Evolutionary conservation across 768 basidiomycete species (phyloP).

Genomic region (Clitopilus hobsonii): DNA sequence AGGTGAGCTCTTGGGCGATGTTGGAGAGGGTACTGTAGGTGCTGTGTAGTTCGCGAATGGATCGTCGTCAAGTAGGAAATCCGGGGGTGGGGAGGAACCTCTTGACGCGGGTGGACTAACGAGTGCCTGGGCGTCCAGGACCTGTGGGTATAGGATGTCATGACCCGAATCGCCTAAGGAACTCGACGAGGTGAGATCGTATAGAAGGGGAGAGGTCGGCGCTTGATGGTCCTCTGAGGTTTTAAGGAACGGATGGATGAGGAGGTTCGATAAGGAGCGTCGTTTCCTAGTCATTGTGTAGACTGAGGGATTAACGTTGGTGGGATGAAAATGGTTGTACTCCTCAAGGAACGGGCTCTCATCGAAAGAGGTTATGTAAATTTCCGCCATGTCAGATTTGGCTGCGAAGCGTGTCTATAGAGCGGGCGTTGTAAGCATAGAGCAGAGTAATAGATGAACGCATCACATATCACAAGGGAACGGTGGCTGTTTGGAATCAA

Average conservation of each 20-base stretch:
- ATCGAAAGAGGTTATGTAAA: slow-evolving; percentile 12
- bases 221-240: slow-evolving; percentile 18
- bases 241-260: slow-evolving; percentile 43
- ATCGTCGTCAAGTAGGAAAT: slow-evolving; percentile 63
- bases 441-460: slow-evolving; percentile 13
- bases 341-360: not conserved
- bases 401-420: slow-evolving; percentile 15
- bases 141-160: not conserved
- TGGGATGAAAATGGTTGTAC: not conserved
- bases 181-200: slow-evolving; percentile 3
- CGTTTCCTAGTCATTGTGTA: slow-evolving; percentile 42
- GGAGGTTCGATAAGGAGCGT: slow-evolving; percentile 48
- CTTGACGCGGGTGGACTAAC: not conserved
- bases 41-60: slow-evolving; percentile 60
- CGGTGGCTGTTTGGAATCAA: not conserved
- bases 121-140: not conserved
- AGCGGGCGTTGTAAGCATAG: slow-evolving; percentile 5
- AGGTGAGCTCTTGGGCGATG: slow-evolving; percentile 7
- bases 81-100: slow-evolving; percentile 28
- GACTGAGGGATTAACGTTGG: not conserved
- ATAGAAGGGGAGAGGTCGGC: slow-evolving; percentile 14
- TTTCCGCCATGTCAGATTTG: slow-evolving; percentile 5
- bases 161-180: not conserved
- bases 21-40: slow-evolving; percentile 10
- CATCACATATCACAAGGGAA: slow-evolving; percentile 15